Percentiles rank a stretch among this genome's conserved stretches.
phyloP scores from a whole-genome alignment of 441 rosid species.

The Croton laevigatus region DNA sequence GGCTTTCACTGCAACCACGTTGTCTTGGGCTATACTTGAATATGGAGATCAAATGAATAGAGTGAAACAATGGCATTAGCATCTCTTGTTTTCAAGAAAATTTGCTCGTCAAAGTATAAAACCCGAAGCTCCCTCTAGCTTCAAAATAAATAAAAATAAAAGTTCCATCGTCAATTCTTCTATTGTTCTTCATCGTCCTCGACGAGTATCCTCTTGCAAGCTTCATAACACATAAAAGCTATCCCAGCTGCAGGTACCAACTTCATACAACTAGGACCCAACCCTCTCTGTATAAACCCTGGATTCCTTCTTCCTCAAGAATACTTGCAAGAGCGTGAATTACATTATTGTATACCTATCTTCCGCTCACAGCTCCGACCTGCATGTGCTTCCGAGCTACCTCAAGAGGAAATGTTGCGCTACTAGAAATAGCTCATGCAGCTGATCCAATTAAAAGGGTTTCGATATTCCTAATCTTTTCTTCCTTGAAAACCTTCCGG shows the following conservation, averaged over 20 bases:
- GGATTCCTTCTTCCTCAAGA: constrained; percentile 75
- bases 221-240: constrained; percentile 98
- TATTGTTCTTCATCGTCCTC: constrained; percentile 53
- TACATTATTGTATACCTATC: constrained; percentile 82
- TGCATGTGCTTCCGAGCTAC: constrained; percentile 99
- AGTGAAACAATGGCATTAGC: constrained; percentile 84
- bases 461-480: constrained; percentile 81
- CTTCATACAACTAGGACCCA: constrained; percentile 98
- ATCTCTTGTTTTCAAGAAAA: constrained; percentile 74
- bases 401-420: constrained; percentile 93
- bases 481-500: constrained; percentile 60
- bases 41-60: constrained; percentile 57
- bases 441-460: constrained; percentile 90
- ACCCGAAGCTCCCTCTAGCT: neutral
- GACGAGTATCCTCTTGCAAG: constrained; percentile 79
- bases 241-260: constrained; percentile 99
- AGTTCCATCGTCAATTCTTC: neutral
- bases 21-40: constrained; percentile 65
- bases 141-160: neutral
- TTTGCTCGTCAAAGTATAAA: neutral
- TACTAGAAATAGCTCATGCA: constrained; percentile 93
- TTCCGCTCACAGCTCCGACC: constrained; percentile 86
- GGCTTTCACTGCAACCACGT: constrained; percentile 62
- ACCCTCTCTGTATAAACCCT: constrained; percentile 81
- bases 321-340: constrained; percentile 79